Base-by-base conservation (phyloP, 495 filamentous ascomycete genomes). In the Letharia columbiana region DNA sequence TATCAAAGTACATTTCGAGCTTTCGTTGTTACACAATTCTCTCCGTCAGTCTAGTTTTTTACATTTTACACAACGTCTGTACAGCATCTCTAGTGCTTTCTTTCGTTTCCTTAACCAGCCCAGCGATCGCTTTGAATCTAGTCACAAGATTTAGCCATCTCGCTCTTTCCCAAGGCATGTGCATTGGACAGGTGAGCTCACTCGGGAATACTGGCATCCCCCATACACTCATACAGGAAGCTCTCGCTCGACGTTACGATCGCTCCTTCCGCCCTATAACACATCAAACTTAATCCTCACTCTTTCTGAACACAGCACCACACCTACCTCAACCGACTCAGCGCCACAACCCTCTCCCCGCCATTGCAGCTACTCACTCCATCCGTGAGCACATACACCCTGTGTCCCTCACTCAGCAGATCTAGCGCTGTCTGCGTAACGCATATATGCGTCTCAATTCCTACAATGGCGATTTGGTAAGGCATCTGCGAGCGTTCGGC, bases 401-500 rank as follows among this genome's bases (percentile, higher is more conserved):
- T 77, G 75, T 96, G 90, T 0, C 90, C 91, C 2, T 82, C 81
- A 57, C 74, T 76, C 7, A 95, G 74, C 35, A 96, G 73, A 76
- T 97, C 94, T 3, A 98, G 80, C 40, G 89, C 84, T 33, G 93
- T 97, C 79, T 97, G 93, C 67, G 90, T 91, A 4, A 98, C 86
- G 77, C 94, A 98, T 72, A 98, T 93, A 74, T 98, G 94, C 35
- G 84, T 82, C 76, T 98, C 94, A 71, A 98, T 96, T 13, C 94
- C 94, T 9, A 95, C 87, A 62, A 93, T 80, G 15, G 81, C 86
- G 31, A 90, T 75, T 62, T 72, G 76, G 54, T 45, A 68, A 49
- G 41, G 60, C 41, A 66, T 39, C 66, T 66, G 65, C 67, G 62
- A 60, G 61, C 64, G 68, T 45, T 63, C 68, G 28, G 59, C 47